These are phyloP conservation scores for Nowakowskiella sp. DNA, from an alignment of 192 early-diverging fungal genomes.

Conservation along the genomic window DNA sequence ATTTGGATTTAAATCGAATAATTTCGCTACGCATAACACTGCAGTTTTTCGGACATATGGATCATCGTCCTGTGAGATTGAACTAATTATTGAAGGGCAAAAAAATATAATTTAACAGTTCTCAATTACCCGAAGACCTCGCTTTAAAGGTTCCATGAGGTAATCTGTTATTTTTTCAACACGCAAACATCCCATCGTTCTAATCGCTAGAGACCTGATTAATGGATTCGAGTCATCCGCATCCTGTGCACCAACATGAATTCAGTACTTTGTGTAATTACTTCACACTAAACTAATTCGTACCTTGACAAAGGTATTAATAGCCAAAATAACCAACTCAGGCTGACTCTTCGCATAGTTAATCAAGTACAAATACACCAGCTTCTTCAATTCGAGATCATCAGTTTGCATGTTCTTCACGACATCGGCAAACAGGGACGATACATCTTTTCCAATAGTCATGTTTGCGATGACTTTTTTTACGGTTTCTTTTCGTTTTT, in stretches of 20 bases:
- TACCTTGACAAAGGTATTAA: constrained; percentile 96
- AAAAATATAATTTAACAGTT: neutral
- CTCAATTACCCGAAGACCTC: constrained; percentile 66
- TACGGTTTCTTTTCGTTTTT: constrained; percentile 92
- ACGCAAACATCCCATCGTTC: constrained; percentile 96
- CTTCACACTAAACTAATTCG: neutral
- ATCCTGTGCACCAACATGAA: constrained; percentile 51
- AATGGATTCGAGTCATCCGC: constrained; percentile 90
- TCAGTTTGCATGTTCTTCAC: constrained; percentile 99
- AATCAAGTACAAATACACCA: constrained; percentile 96
- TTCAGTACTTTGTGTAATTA: neutral
- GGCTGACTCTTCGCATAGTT: constrained; percentile 97
- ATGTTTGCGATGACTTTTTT: constrained; percentile 99
- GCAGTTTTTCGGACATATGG: constrained; percentile 98
- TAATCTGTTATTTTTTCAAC: constrained; percentile 94
- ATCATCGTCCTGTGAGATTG: constrained; percentile 63
- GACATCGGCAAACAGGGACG: constrained; percentile 89
- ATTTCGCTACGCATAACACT: constrained; percentile 89
- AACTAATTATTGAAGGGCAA: constrained; percentile 8
- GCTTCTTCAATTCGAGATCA: constrained; percentile 94
- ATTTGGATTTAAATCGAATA: constrained; percentile 83
- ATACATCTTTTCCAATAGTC: constrained; percentile 99
- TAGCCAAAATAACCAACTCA: constrained; percentile 91
- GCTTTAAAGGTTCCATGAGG: constrained; percentile 82
- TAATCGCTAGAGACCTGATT: constrained; percentile 89